Conservation (phyloP, 495 filamentous ascomycete species). For the Acidiella bohemica region DNA sequence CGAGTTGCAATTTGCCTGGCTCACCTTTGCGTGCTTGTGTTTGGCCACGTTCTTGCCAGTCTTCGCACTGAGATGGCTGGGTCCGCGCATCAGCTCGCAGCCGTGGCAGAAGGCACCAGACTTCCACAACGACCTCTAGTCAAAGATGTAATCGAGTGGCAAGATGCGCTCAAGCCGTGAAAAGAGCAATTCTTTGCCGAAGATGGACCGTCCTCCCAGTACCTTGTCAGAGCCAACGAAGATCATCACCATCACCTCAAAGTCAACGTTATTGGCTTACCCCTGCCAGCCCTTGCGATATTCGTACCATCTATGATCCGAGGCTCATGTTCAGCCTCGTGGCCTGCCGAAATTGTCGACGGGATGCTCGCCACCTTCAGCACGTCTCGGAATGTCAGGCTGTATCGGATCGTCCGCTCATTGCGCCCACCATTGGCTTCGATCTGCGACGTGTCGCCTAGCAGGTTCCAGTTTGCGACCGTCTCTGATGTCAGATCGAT, state of each 20-base stretch:
- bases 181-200: no score
- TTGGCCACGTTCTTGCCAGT: constrained; percentile 7
- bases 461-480: constrained; percentile 71
- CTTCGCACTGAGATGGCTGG: constrained; percentile 5
- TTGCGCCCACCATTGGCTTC: constrained; percentile 38
- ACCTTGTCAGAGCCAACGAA: no score
- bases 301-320: no score
- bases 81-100: not conserved
- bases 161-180: no score
- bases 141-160: no score
- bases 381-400: constrained; percentile 89
- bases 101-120: constrained; percentile 1
- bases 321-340: no score
- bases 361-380: constrained; percentile 57
- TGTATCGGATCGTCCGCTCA: constrained; percentile 55
- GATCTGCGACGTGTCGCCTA: constrained; percentile 49
- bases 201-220: no score
- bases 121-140: constrained; percentile 1
- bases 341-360: no score
- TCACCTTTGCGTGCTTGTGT: constrained; percentile 12
- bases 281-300: no score
- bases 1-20: constrained; percentile 19
- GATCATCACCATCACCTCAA: no score
- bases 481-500: constrained; percentile 32
- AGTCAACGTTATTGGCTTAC: no score